phyloP scores from a whole-genome alignment of 805 yeast species.

The Metschnikowia corniflorae region DNA sequence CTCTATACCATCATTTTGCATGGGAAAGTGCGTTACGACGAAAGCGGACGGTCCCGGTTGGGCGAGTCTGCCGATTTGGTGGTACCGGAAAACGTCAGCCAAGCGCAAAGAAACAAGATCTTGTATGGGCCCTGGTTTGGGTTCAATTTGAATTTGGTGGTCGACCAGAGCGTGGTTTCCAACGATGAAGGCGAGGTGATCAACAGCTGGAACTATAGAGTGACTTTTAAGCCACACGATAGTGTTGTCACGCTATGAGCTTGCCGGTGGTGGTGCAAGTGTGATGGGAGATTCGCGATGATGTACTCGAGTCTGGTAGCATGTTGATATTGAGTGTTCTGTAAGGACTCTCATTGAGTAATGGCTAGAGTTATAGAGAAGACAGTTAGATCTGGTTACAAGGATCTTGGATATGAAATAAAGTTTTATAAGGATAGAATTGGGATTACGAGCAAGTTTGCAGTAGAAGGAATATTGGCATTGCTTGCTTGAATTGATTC shows the following conservation, averaged over 20 bases:
- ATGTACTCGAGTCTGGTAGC: too few relatives aligned
- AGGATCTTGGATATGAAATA: too few relatives aligned
- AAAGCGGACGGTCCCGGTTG: constrained; percentile 61
- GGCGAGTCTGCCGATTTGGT: constrained; percentile 62
- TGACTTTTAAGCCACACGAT: constrained; percentile 61
- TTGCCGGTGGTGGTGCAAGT: too few relatives aligned
- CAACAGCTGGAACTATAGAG: constrained; percentile 60
- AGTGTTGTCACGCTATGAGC: constrained; percentile 24
- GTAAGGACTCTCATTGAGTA: too few relatives aligned
- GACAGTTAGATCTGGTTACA: too few relatives aligned
- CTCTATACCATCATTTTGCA: constrained; percentile 48
- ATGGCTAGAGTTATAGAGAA: too few relatives aligned
- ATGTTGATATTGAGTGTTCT: too few relatives aligned
- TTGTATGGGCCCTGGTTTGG: constrained; percentile 74
- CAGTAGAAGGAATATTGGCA: too few relatives aligned
- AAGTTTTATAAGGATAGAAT: too few relatives aligned
- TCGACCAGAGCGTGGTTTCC: constrained; percentile 47
- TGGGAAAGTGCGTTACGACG: constrained; percentile 72
- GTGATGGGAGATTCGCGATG: too few relatives aligned
- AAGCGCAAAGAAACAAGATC: constrained; percentile 32
- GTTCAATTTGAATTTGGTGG: constrained; percentile 53
- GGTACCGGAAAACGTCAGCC: constrained; percentile 5
- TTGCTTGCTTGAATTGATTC: too few relatives aligned
- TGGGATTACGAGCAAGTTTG: too few relatives aligned
- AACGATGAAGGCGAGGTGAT: constrained; percentile 46